Evolutionary conservation across 2,329 filamentous ascomycete genomes (phyloP).

Genomic region (Aspergillus brasiliensis): DNA sequence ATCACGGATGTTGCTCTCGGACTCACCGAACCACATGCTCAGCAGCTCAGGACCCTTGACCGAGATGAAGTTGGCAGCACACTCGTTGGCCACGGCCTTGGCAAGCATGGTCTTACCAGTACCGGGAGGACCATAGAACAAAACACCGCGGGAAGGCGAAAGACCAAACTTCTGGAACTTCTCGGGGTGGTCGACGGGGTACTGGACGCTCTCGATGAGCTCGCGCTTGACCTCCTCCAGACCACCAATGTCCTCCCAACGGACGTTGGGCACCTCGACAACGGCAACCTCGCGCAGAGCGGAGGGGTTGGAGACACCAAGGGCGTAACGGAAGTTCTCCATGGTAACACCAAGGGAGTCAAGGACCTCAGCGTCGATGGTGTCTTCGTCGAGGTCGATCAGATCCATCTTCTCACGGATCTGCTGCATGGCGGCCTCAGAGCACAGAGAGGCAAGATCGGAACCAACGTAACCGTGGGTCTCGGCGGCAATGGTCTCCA

Average conservation of each 20-base stretch:
- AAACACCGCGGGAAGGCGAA: conserved; percentile 93
- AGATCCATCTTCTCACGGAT: conserved; percentile 99
- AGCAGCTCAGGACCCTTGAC: conserved; percentile 98
- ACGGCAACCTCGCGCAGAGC: conserved; percentile 98
- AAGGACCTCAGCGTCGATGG: conserved; percentile 96
- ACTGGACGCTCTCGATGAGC: conserved; percentile 97
- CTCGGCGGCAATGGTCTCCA: conserved; percentile 94
- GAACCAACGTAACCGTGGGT: conserved; percentile 99
- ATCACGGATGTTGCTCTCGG: conserved; percentile 98
- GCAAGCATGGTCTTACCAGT: conserved; percentile 99
- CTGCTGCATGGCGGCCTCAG: conserved; percentile 99
- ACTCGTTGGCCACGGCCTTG: conserved; percentile 99
- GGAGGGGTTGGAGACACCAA: conserved; percentile 97
- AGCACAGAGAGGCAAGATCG: conserved; percentile 96
- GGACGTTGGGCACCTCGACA: conserved; percentile 97
- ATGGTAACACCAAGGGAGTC: conserved; percentile 98
- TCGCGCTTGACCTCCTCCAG: conserved; percentile 98
- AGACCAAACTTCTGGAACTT: conserved; percentile 99
- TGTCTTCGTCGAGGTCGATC: conserved; percentile 98
- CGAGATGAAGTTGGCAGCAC: conserved; percentile 98
- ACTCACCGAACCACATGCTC: conserved; percentile 99
- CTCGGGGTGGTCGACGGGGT: conserved; percentile 98
- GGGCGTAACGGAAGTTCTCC: conserved; percentile 99
- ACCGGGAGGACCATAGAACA: conserved; percentile 98
- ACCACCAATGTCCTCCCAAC: conserved; percentile 99